A percentile compares a stretch with the other conserved stretches of the same genome.
Evolutionary conservation across 2,329 filamentous ascomycete genomes (phyloP).

Genomic region (Hortaea sp.): DNA sequence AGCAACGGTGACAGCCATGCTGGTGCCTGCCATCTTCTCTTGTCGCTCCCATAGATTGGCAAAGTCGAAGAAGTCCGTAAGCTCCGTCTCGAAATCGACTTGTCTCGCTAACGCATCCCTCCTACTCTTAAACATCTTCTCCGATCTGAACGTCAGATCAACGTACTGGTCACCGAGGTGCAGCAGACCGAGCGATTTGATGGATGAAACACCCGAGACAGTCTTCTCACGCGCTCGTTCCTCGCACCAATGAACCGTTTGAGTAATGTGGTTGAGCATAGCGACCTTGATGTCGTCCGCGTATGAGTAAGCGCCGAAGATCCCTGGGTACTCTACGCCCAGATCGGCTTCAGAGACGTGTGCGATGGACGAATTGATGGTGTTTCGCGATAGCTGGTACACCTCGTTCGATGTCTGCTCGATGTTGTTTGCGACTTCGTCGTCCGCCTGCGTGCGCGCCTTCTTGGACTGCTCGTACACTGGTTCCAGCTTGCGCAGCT

Average conservation of each 20-base stretch:
- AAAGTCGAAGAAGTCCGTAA: constrained; percentile 90
- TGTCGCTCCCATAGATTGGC: constrained; percentile 73
- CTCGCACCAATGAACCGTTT: constrained; percentile 70
- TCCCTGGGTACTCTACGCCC: constrained; percentile 74
- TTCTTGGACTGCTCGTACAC: constrained; percentile 75
- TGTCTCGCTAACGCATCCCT: constrained; percentile 73
- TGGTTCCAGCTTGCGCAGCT: constrained; percentile 75
- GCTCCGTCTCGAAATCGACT: constrained; percentile 76
- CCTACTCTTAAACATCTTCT: constrained; percentile 86
- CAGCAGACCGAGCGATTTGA: constrained; percentile 77
- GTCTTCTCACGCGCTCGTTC: constrained; percentile 73
- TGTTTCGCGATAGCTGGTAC: constrained; percentile 70
- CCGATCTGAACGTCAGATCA: constrained; percentile 76
- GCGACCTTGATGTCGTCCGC: constrained; percentile 86
- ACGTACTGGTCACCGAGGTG: constrained; percentile 83
- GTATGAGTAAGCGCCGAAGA: constrained; percentile 79
- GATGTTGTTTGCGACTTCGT: constrained; percentile 70
- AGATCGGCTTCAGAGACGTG: constrained; percentile 68
- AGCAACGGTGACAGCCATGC: constrained; percentile 86
- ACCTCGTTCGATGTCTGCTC: constrained; percentile 78
- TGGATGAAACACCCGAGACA: constrained; percentile 69
- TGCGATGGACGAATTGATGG: constrained; percentile 64
- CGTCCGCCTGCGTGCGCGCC: constrained; percentile 67
- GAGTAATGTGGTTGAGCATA: constrained; percentile 80
- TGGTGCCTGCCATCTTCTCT: constrained; percentile 87